phyloP scores from a whole-genome alignment of 2,329 filamentous ascomycete species.

The Ophiostoma ips region DNA sequence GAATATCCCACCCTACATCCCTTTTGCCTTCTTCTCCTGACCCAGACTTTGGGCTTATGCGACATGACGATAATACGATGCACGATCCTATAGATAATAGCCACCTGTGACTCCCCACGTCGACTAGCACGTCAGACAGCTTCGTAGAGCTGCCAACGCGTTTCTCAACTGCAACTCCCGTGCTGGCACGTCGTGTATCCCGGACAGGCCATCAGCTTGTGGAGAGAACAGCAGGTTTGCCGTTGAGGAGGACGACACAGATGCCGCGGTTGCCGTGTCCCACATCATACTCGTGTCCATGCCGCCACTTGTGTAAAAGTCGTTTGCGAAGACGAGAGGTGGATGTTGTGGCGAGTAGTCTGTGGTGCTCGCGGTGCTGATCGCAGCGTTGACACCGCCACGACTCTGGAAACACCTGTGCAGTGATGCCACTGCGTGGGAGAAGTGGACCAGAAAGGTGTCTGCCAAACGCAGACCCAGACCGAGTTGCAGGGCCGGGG shows the following conservation, averaged over 20 bases:
- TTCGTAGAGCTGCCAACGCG: constrained; percentile 5
- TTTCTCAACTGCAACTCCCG: constrained; percentile 7
- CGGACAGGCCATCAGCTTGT: background rate
- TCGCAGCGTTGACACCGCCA: background rate
- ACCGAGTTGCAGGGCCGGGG: constrained; percentile 28
- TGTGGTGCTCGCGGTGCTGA: background rate
- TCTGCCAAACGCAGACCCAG: constrained; percentile 29
- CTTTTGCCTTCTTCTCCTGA: too few species aligned
- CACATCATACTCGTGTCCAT: background rate
- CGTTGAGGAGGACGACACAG: background rate
- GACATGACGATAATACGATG: too few species aligned
- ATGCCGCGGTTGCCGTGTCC: background rate
- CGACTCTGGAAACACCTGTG: background rate
- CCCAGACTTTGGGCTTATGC: too few species aligned
- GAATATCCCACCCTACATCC: too few species aligned
- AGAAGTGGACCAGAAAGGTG: constrained; percentile 25
- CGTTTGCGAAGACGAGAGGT: constrained; percentile 2
- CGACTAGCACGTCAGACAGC: background rate
- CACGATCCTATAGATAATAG: too few species aligned
- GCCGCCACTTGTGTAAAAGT: background rate
- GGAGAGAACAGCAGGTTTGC: background rate
- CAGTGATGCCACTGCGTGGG: background rate
- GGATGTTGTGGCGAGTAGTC: background rate
- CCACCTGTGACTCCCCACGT: too few species aligned
- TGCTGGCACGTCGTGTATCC: background rate